Base-by-base conservation (phyloP, 2,329 filamentous ascomycete species). In the Colletotrichum camelliae region DNA sequence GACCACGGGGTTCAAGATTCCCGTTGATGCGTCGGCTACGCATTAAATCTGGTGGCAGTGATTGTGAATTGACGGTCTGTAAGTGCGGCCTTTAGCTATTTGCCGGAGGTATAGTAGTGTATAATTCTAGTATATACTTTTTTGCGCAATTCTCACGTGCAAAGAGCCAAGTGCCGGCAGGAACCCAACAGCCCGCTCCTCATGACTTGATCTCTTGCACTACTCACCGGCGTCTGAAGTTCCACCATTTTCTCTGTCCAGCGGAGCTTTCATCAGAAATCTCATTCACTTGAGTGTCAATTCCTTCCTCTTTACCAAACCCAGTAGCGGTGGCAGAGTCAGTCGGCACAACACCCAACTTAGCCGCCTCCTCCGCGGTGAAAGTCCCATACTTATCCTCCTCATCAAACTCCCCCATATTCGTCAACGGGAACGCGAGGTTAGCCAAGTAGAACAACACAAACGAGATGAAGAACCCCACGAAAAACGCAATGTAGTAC, bases 401-500 rank as follows among this genome's bases (percentile, higher is more conserved):
- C 6, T 84, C 80, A 66, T 89, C 87, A 48, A 84, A 86, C 70
- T 87, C 83, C 18, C 85, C 86, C 79, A 86, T 80, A 10, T 84
- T 83, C 2, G 69, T 55, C 3, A 85, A 80, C 0, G 87, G 87
- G 62, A 86, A 88, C 21, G 85, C 16, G 18, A 82, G 75, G 71
- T 87, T 88, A 10, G 77, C 16, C 16, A 24, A 16, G 12, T 76
- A 77, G 27, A 77, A 77, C 3, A 77, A 76, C 67, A 67, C 24
- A 29, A 77, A 77, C 4, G 78, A 79, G 52, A 78, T 77, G 35
- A 71, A 66, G 21, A 79, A 70, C 72, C 87, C 87, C 18, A 87
- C 81, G 15, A 88, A 82, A 74, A 88, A 89, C 0, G 87, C 86
- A 81, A 87, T 85, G 72, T 86, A 88, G 77, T 88, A 88, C 21